Percentiles rank a stretch among this genome's conserved stretches.
Conservation (phyloP, 1,139 yeast species). For the Debaryomyces fabryi region DNA sequence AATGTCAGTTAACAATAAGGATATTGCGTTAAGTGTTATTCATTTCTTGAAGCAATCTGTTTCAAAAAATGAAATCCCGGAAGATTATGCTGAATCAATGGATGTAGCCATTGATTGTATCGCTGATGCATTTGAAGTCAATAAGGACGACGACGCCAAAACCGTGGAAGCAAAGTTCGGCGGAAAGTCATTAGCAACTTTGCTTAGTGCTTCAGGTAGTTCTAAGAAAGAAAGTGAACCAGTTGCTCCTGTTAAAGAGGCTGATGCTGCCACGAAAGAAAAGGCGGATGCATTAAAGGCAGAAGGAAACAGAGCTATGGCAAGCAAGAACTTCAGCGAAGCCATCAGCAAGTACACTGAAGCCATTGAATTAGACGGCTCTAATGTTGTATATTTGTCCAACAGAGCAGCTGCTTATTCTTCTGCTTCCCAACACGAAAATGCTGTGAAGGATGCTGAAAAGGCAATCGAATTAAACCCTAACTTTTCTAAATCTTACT, state of each 20-base stretch:
- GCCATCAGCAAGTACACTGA: constrained; percentile 80
- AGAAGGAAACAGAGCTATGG: constrained; percentile 91
- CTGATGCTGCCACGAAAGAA: constrained; percentile 58
- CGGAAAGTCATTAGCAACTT: constrained; percentile 52
- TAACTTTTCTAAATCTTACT: constrained; percentile 85
- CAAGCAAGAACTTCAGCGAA: constrained; percentile 64
- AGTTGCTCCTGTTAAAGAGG: constrained; percentile 35
- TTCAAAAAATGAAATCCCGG: constrained; percentile 63
- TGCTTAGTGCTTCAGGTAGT: constrained; percentile 33
- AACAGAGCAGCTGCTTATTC: constrained; percentile 98
- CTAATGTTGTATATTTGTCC: constrained; percentile 82
- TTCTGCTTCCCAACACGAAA: constrained; percentile 69
- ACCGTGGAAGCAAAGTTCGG: constrained; percentile 41
- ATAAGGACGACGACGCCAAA: constrained; percentile 46
- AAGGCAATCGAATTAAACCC: constrained; percentile 80
- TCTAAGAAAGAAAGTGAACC: constrained; percentile 7
- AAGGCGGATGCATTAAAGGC: constrained; percentile 83
- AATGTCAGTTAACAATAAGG: constrained; percentile 51
- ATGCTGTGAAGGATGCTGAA: constrained; percentile 84
- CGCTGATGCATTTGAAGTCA: constrained; percentile 81
- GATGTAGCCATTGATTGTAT: constrained; percentile 95
- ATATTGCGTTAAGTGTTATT: constrained; percentile 75
- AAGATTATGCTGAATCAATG: constrained; percentile 86
- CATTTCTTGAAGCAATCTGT: constrained; percentile 68
- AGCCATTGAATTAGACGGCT: constrained; percentile 73